Conservation (phyloP, 768 basidiomycete species). For the Xerocomus brunneocitrinus region DNA sequence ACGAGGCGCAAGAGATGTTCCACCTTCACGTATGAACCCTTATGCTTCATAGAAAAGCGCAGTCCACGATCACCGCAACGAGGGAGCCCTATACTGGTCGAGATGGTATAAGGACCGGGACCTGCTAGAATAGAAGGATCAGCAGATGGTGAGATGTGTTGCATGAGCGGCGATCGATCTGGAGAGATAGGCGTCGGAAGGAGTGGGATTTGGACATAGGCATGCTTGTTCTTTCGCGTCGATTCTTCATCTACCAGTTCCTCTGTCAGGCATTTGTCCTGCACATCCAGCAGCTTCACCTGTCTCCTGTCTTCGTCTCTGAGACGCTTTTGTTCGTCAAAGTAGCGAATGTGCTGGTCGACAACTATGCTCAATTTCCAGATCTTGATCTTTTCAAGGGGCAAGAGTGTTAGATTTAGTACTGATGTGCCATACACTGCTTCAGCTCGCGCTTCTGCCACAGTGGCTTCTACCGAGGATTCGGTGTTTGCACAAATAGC, state of each 20-base stretch:
- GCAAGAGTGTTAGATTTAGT: constrained; percentile 76
- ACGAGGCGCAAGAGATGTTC: constrained; percentile 77
- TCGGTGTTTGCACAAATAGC: neutral
- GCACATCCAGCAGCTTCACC: constrained; percentile 17
- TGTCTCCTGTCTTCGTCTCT: constrained; percentile 8
- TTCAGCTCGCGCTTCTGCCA: constrained; percentile 9
- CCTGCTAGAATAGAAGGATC: constrained; percentile 24
- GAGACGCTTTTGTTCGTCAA: neutral
- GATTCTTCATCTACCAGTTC: constrained; percentile 6
- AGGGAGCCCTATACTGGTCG: constrained; percentile 15
- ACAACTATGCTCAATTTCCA: constrained; percentile 67
- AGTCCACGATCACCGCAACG: constrained; percentile 33
- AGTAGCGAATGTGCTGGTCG: constrained; percentile 45
- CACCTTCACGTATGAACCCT: constrained; percentile 64
- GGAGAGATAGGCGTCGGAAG: constrained; percentile 29
- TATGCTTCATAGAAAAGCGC: constrained; percentile 68
- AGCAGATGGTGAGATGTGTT: constrained; percentile 5
- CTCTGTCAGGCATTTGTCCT: constrained; percentile 15
- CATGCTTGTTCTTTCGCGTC: constrained; percentile 12
- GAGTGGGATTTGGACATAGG: constrained; percentile 14
- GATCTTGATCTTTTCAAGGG: constrained; percentile 81
- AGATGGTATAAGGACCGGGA: constrained; percentile 24
- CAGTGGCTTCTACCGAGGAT: neutral
- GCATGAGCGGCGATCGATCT: constrained; percentile 26
- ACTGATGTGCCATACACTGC: constrained; percentile 55